A percentile compares a stretch with the other conserved stretches of the same genome.
These are phyloP conservation scores for Solanum sejunctum DNA, from an alignment of 257 asterid species.

Conservation along the genomic window DNA sequence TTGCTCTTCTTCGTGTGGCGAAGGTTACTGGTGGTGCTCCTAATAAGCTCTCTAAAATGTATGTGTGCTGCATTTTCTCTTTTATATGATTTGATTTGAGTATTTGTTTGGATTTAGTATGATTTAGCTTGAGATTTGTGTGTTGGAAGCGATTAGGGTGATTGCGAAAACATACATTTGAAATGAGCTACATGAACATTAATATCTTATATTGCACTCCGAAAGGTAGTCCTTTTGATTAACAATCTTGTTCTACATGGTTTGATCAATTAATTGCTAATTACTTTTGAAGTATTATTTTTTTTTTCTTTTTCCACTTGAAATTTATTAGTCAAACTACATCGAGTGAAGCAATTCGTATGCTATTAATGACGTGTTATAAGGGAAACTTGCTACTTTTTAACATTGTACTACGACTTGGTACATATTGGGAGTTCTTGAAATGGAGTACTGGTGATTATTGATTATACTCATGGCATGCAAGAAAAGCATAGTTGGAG, in stretches of 20 bases:
- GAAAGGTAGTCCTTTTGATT: not conserved
- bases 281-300: not conserved
- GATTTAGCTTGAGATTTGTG: not conserved
- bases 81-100: not conserved
- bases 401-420: not conserved
- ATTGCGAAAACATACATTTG: not conserved
- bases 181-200: not conserved
- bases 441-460: not conserved
- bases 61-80: not conserved
- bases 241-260: not conserved
- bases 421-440: not conserved
- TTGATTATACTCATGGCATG: not conserved
- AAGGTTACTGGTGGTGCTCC: slow-evolving; percentile 66
- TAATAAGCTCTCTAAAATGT: slow-evolving; percentile 46
- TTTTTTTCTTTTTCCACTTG: not conserved
- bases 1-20: slow-evolving; percentile 42
- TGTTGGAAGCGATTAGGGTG: not conserved
- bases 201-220: not conserved
- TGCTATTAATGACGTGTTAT: not conserved
- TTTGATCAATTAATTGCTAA: not conserved
- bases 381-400: not conserved
- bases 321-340: not conserved
- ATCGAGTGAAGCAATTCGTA: not conserved
- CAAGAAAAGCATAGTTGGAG: not conserved
- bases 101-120: not conserved